Evolutionary conservation across 768 basidiomycete species (phyloP), one percentile per base, ranked within the genome.

Genomic region (Postia placenta): DNA sequence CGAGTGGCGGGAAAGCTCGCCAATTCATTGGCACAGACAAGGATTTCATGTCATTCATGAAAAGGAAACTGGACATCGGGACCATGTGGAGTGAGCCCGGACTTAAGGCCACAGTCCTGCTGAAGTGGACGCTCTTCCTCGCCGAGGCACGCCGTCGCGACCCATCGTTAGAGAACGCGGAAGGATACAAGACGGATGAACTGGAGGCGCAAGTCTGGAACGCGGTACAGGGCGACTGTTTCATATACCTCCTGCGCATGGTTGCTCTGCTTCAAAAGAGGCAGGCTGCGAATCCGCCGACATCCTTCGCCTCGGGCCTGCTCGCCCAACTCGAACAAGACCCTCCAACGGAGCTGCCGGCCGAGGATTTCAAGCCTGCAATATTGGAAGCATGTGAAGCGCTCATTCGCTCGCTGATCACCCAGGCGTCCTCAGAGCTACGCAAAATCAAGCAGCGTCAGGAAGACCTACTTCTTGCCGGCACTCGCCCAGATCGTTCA

Each of bases 71-170:
- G 5, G 62, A 58, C 49, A 68, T 73, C 12, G 60, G 75, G 7
- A 67, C 76, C 2, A 66, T 73, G 14, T 92, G 90, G 89, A 83
- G 75, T 47, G 82, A 85, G 17, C 67, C 74, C 1, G 81, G 81
- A 1, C 66, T 95, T 14, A 87, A 85, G 59, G 83, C 89, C 0
- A 74, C 77, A 1, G 60, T 93, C 4, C 66, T 86, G n/a, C 74
- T 96, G 33, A 89, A 90, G 60, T 94, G 91, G 90, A 86, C 91
- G 0, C 72, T 94, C 50, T 90, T 91, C 64, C 70, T 92, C 55
- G 83, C 89, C 1, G 83, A 89, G 54, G 75, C 81, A 5, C 75
- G 90, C 22, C 82, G 85, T 60, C 76, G 78, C 17, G 81, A 89
- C 56, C 68, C 80, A 1, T 72, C 74, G 3, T 65, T 92, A 30